Evolutionary conservation across 169 alveolate genomes (phyloP).

Genomic region (Toxoplasma gondii): DNA sequence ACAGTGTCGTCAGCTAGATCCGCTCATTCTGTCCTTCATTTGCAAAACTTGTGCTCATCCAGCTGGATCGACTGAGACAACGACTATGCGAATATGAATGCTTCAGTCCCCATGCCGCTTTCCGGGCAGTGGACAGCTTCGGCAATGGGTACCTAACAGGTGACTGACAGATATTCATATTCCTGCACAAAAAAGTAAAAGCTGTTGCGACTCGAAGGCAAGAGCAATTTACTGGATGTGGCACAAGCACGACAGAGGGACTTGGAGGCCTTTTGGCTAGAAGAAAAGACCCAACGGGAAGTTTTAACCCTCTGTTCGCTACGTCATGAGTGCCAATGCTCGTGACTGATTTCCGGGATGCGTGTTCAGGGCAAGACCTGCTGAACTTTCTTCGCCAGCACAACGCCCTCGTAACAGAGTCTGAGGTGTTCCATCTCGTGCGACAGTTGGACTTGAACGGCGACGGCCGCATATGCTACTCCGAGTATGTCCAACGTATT

Average conservation of each 20-base stretch:
- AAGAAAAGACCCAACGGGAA: no score
- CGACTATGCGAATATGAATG: conserved; percentile 41
- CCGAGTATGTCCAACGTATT: conserved; percentile 54
- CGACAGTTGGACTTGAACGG: conserved; percentile 63
- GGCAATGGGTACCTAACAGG: conserved; percentile 39
- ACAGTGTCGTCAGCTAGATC: no score
- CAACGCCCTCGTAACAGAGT: conserved; percentile 54
- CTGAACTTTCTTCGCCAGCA: conserved; percentile 56
- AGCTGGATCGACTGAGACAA: conserved; percentile 42
- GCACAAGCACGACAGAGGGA: no score
- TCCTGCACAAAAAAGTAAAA: no score
- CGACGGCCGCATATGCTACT: conserved; percentile 59
- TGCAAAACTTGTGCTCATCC: neutral
- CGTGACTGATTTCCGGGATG: neutral
- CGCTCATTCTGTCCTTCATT: no score
- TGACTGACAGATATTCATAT: neutral
- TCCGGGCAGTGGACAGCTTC: conserved; percentile 20
- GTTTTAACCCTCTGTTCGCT: no score
- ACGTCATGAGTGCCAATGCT: no score
- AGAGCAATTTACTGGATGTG: no score
- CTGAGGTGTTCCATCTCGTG: conserved; percentile 63
- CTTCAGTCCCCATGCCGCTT: conserved; percentile 46
- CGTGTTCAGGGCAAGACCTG: conserved; percentile 58
- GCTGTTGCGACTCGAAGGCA: no score
- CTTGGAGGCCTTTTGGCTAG: no score